Evolutionary conservation across 2,329 filamentous ascomycete species (phyloP), one percentile per base, ranked within the genome.

Genomic region (Claviceps purpurea): DNA sequence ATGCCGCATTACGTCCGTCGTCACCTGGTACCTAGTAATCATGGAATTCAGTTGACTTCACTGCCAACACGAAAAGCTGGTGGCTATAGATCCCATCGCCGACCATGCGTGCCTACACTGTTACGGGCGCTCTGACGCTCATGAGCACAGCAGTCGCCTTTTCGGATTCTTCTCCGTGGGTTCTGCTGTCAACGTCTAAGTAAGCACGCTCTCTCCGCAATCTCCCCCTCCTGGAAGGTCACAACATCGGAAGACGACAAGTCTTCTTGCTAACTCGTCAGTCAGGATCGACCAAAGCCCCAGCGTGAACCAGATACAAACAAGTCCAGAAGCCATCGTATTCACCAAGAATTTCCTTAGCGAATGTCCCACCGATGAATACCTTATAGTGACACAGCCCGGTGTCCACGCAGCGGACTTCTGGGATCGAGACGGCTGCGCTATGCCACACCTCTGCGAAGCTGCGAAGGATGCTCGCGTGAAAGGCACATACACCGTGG

Each of bases 91-190:
- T 37, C 22, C 18, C 43, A 40, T 50, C 39, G 51, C 56, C 57
- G 57, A 56, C 60, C 56, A 84, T 83, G 80, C 78, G 75, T 73
- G 63, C 75, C 62, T 75, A 74, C 52, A 65, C 70, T 63, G 62
- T 76, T 62, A 68, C 73, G 55, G 67, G 74, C 59, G 64, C 78
- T 49, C 68, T 79, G 62, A 75, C 75, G 58, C 68, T 79, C 61
- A 74, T 78, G 58, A 75, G 78, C 55, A 74, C 75, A 24, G 81
- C 76, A 45, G 72, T 81, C 56, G 90, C 88, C 26, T 93, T 95
- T 67, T 82, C 80, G 56, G 85, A 95, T 68, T 89, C 90, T 2
- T 90, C 88, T 51, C 91, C 93, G 18, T 93, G 95, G 68, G 78
- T 95, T 65, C 72, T 96, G 58, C 84, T 94, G 67, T 96, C 91